Base-by-base conservation (phyloP, 768 basidiomycete genomes). In the Wakefieldia striispora region DNA sequence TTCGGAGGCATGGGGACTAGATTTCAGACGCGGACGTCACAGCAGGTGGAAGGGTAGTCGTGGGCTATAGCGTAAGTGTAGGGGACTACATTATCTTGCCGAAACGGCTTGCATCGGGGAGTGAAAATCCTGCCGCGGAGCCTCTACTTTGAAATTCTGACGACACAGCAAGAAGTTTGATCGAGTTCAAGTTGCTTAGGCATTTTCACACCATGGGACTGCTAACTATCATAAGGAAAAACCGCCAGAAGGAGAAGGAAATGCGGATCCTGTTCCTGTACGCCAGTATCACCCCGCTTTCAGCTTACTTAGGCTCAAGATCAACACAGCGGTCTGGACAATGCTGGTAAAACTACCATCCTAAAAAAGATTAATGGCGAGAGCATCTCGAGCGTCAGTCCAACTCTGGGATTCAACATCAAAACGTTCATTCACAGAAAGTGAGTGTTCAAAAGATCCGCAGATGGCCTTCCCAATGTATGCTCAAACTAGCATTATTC, bases 311-410 rank as follows among this genome's bases (percentile, higher is more conserved):
- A 55, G 52, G 44, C 51, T 65, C 62, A 55, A 53, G 53, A 49
- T 51, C 43, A 56, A 43, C 49, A 31, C 64, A 98, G 95, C 38
- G 95, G 97, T 9, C 82, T 99, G 14, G 97, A 98, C 68, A 98
- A 99, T 64, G 97, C 95, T 2, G 97, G 97, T 45, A 98, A 99
- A 76, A 98, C 97, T 2, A 99, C 95, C 2, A 97, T 98, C 57
- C 70, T 98, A 50, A 98, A 97, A 75, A 91, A 90, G 68, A 77
- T 98, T 54, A 95, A 90, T 54, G 88, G 84, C 19, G 95, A 98
- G 70, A 90, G 95, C 69, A 92, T 95, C 58, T 77, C 77, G 61
- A 80, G 77, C 44, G 84, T 98, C 47, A 91, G 88, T 61, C 97
- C 97, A 2, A 98, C 97, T 10, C 75, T 99, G 13, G 97, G 97